Conservation (phyloP, 1,284 basidiomycete genomes). For the Tilletia indica region DNA sequence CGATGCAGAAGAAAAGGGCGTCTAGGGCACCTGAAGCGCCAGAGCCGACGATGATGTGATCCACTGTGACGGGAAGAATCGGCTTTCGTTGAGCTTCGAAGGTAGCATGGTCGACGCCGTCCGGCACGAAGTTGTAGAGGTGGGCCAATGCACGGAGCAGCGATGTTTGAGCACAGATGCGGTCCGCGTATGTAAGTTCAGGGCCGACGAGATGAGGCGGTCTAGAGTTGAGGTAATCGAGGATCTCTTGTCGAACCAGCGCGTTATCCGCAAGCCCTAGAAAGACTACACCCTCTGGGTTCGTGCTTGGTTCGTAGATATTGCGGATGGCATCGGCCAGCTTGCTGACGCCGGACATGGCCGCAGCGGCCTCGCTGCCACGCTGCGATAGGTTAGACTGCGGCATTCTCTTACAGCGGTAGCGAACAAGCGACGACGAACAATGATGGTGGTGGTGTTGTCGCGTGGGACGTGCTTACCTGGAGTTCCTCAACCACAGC, state of each 20-base stretch:
- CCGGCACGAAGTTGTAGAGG: slow-evolving; percentile 22
- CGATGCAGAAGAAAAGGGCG: slow-evolving; percentile 37
- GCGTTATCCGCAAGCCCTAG: slow-evolving; percentile 44
- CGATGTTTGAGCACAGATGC: slow-evolving; percentile 22
- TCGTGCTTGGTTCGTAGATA: slow-evolving; percentile 32
- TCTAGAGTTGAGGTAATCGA: slow-evolving; percentile 25
- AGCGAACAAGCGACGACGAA: too few species aligned
- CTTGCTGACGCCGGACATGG: slow-evolving; percentile 10
- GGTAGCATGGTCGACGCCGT: slow-evolving; percentile 3
- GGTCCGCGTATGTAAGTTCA: slow-evolving; percentile 44
- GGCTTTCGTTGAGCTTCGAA: slow-evolving; percentile 18
- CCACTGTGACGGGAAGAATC: slow-evolving; percentile 26
- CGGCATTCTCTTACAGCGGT: not conserved
- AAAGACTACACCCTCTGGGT: slow-evolving; percentile 42
- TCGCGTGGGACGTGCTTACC: too few species aligned
- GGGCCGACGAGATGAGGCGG: slow-evolving; percentile 26
- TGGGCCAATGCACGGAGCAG: slow-evolving; percentile 18
- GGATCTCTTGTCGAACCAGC: slow-evolving; percentile 35
- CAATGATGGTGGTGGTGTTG: too few species aligned
- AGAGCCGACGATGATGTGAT: slow-evolving; percentile 38
- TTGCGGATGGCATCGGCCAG: slow-evolving; percentile 30
- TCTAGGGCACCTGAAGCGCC: slow-evolving; percentile 43
- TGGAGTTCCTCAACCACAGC: too few species aligned
- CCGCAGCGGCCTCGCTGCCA: slow-evolving; percentile 23
- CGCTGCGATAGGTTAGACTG: slow-evolving; percentile 29